phyloP scores from a whole-genome alignment of 2,329 filamentous ascomycete genomes.

The Nemania abortiva region DNA sequence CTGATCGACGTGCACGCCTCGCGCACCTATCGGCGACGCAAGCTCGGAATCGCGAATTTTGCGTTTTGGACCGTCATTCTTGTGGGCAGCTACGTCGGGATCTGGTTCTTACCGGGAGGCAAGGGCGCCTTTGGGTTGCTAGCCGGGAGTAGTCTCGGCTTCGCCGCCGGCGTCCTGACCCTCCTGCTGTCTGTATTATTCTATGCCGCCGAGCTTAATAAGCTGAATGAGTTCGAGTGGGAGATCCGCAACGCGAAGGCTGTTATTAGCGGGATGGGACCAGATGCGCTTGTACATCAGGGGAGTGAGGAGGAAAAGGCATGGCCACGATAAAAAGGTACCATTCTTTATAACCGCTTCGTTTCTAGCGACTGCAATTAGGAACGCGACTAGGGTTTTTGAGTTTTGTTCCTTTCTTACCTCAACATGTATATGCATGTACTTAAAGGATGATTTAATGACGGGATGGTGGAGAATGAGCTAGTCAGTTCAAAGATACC shows the following conservation, averaged over 20 bases:
- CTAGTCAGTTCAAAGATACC: slow-evolving; percentile 22
- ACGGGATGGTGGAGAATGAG: slow-evolving; percentile 1
- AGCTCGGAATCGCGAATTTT: slow-evolving; percentile 81
- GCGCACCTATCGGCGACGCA: slow-evolving; percentile 79
- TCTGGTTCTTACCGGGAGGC: slow-evolving; percentile 86
- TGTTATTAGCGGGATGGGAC: slow-evolving; percentile 50
- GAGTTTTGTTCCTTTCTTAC: neutral
- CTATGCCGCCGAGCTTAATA: slow-evolving; percentile 83
- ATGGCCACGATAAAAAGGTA: neutral
- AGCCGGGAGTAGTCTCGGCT: slow-evolving; percentile 80
- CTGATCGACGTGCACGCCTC: slow-evolving; percentile 75
- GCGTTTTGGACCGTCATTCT: slow-evolving; percentile 73
- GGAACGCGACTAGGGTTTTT: neutral
- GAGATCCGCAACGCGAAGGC: slow-evolving; percentile 80
- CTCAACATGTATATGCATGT: neutral
- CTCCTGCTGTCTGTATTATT: slow-evolving; percentile 90
- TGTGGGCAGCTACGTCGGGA: slow-evolving; percentile 79
- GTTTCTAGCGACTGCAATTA: neutral
- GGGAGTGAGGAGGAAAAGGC: slow-evolving; percentile 42
- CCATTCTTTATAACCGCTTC: neutral
- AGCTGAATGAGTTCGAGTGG: slow-evolving; percentile 92
- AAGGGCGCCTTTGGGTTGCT: slow-evolving; percentile 83
- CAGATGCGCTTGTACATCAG: slow-evolving; percentile 39
- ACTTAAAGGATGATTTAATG: neutral
- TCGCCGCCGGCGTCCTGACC: slow-evolving; percentile 82